Base-by-base conservation (phyloP, 2,329 filamentous ascomycete genomes). In the Xylaria sp. region DNA sequence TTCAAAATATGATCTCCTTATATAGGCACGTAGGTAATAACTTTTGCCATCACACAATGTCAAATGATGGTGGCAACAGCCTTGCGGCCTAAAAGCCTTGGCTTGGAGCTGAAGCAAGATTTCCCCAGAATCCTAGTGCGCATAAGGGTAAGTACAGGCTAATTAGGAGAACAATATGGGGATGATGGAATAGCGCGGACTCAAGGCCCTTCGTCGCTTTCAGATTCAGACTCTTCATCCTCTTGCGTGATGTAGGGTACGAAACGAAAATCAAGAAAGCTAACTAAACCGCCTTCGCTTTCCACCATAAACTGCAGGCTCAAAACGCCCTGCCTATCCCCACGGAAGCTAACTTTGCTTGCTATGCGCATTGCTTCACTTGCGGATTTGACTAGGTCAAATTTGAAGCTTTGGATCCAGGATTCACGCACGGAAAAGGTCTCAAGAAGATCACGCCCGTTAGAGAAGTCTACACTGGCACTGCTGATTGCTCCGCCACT, bases 271-370 rank as follows among this genome's bases (percentile, higher is more conserved):
- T 96, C 92, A 28, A 96, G 85, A 81, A 95, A 97, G 74, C 90
- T 92, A 48, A 90, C 84, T 28, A 85, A 85, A 5, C 88, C 86
- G 7, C 88, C 87, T 70, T 96, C 93, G 51, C 94, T 86, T 78
- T 98, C 94, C 18, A 99, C 91, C 92, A 99, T 96, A 76, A 98
- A 98, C 78, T 99, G 96, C 79, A 98, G 82, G 80, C 93, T 98
- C 72, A 99, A 81, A 36, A 99, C 95, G 0, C 96, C 95, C 78
- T 97, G 93, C 1, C 88, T 86, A 80, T 99, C 96, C 0, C 94
- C 91, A 18, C 96, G 87, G 70, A 99, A 87, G 78, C 94, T 97
- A 67, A 98, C 94, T 81, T 98, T 99, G 76, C 88, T 94, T 4
- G 94, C 94, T 46, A 94, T 89, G 55, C 91, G 90, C 95, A 99